A percentile compares a stretch with the other conserved stretches of the same genome.
These are phyloP conservation scores for Tetratostichococcus sp. DNA, from an alignment of 139 green algal genomes.

Conservation along the genomic window DNA sequence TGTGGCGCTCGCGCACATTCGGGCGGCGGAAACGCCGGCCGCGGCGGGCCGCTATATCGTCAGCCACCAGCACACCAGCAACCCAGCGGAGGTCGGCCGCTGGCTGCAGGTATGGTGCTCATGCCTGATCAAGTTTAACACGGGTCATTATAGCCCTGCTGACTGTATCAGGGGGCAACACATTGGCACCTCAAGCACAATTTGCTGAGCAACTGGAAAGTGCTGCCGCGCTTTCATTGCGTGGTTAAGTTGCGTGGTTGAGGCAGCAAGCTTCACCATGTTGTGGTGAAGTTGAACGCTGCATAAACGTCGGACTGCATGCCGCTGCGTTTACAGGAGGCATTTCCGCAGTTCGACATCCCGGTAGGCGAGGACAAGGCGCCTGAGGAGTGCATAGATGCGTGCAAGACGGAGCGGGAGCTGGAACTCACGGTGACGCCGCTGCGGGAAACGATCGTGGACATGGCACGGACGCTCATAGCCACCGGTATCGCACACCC, in stretches of 20 bases:
- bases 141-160: not conserved
- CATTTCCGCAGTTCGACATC: conserved; percentile 25
- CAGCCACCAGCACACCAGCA: not conserved
- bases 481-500: conserved; percentile 21
- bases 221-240: too few species aligned
- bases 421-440: conserved; percentile 29
- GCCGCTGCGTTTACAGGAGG: conserved; percentile 15
- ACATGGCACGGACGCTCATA: conserved; percentile 37
- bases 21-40: conserved; percentile 10
- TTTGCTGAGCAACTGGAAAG: too few species aligned
- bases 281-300: too few species aligned
- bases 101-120: not conserved
- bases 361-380: not conserved
- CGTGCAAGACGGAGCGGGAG: conserved; percentile 9
- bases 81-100: not conserved
- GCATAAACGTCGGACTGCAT: too few species aligned
- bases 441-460: conserved; percentile 30
- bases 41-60: conserved; percentile 37
- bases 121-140: not conserved
- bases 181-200: not conserved
- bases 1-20: conserved; percentile 28
- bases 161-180: not conserved
- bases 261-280: too few species aligned
- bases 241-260: too few species aligned
- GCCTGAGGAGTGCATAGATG: conserved; percentile 10